Percentiles rank a stretch among this genome's conserved stretches.
Evolutionary conservation across 2,329 filamentous ascomycete species (phyloP).

Genomic region (Colletotrichum trifolii): DNA sequence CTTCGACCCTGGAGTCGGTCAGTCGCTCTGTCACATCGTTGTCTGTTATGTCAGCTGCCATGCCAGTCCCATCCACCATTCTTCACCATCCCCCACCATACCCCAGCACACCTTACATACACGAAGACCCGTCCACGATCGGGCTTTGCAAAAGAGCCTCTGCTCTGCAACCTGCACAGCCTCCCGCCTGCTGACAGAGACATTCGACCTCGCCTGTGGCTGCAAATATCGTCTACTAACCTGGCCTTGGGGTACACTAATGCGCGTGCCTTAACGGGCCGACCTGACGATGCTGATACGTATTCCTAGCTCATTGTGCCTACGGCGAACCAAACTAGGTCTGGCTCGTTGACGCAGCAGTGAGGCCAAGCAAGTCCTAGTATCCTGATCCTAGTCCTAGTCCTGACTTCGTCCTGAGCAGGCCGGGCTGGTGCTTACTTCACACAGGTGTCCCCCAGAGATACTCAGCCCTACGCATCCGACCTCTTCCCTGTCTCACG

Average conservation of each 20-base stretch:
- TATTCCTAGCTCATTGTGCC: conserved; percentile 2
- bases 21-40: background rate
- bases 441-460: conserved; percentile 8
- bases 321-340: too few species aligned
- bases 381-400: background rate
- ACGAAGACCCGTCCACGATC: conserved; percentile 5
- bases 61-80: background rate
- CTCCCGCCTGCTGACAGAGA: conserved; percentile 29
- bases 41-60: conserved; percentile 13
- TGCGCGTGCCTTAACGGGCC: conserved; percentile 20
- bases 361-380: background rate
- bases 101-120: background rate
- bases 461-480: conserved; percentile 32
- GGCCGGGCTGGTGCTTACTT: conserved; percentile 33
- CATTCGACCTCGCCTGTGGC: conserved; percentile 10
- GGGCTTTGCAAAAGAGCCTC: conserved; percentile 3
- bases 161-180: conserved; percentile 23
- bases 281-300: conserved; percentile 23
- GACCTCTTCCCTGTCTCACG: conserved; percentile 11
- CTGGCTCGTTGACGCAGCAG: too few species aligned
- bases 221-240: conserved; percentile 18
- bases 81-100: conserved; percentile 9
- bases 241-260: conserved; percentile 1
- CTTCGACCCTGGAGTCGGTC: conserved; percentile 12
- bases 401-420: conserved; percentile 7